A percentile compares a stretch with the other conserved stretches of the same genome.
These are phyloP conservation scores for Lodderomyces jiufengensis DNA, from an alignment of 1,139 yeast genomes.

Conservation along the genomic window DNA sequence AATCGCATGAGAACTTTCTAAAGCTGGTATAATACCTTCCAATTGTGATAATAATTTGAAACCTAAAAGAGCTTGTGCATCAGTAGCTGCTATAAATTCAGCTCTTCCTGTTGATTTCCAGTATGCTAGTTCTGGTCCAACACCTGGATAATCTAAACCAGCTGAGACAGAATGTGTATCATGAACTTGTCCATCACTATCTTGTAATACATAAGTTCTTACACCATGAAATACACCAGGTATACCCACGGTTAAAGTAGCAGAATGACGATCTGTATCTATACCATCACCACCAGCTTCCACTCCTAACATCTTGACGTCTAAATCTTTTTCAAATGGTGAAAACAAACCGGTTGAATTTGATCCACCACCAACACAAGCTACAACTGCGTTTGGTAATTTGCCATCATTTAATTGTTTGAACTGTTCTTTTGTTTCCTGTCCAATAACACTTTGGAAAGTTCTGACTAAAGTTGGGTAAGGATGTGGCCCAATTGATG, in stretches of 20 bases:
- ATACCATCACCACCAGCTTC: slow-evolving; percentile 99
- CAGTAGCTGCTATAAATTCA: slow-evolving; percentile 80
- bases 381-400: slow-evolving; percentile 90
- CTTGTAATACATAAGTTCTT: slow-evolving; percentile 87
- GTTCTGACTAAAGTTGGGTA: slow-evolving; percentile 97
- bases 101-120: slow-evolving; percentile 97
- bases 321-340: slow-evolving; percentile 79
- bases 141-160: slow-evolving; percentile 98
- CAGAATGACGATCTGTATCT: slow-evolving; percentile 82
- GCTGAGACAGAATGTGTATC: slow-evolving; percentile 98
- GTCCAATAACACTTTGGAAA: slow-evolving; percentile 95
- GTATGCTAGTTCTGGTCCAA: slow-evolving; percentile 94
- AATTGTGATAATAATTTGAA: slow-evolving; percentile 84
- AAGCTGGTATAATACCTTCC: slow-evolving; percentile 98
- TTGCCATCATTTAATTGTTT: slow-evolving; percentile 71
- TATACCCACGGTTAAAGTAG: slow-evolving; percentile 86
- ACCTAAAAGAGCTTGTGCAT: slow-evolving; percentile 88
- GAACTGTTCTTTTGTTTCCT: slow-evolving; percentile 91
- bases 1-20: slow-evolving; percentile 95
- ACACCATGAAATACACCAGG: slow-evolving; percentile 99
- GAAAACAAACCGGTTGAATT: slow-evolving; percentile 95
- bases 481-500: slow-evolving; percentile 99
- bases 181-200: slow-evolving; percentile 89
- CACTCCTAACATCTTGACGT: slow-evolving; percentile 83
- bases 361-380: slow-evolving; percentile 99